Percentiles rank a stretch among this genome's conserved stretches.
Evolutionary conservation across 208 protist genomes (phyloP).

Genomic region (Leishmania braziliensis): DNA sequence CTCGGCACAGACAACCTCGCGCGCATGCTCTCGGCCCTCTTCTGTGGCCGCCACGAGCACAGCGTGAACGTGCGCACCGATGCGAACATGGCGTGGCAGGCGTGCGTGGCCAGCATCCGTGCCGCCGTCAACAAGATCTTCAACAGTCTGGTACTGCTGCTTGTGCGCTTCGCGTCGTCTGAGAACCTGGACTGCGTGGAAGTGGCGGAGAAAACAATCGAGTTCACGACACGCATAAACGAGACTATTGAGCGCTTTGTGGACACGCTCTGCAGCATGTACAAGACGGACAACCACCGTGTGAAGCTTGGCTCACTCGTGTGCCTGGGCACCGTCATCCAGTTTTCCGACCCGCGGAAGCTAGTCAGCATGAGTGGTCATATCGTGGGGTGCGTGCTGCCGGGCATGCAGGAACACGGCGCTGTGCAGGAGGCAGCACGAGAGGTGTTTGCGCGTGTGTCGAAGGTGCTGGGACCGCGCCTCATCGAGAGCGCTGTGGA

Average conservation of each 20-base stretch:
- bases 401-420: conserved; percentile 88
- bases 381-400: conserved; percentile 87
- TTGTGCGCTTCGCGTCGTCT: conserved; percentile 76
- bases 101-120: conserved; percentile 87
- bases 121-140: conserved; percentile 90
- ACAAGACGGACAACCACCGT: conserved; percentile 64
- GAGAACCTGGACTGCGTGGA: conserved; percentile 87
- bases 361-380: conserved; percentile 82
- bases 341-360: conserved; percentile 68
- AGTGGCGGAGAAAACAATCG: conserved; percentile 82
- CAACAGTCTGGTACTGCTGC: conserved; percentile 64
- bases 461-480: conserved; percentile 66
- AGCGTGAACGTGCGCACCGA: conserved; percentile 75
- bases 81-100: conserved; percentile 87
- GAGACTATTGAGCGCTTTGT: conserved; percentile 89
- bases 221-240: conserved; percentile 86
- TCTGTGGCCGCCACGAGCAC: conserved; percentile 87
- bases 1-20: conserved; percentile 75
- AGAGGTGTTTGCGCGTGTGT: conserved; percentile 80
- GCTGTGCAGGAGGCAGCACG: conserved; percentile 82
- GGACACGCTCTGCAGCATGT: conserved; percentile 64
- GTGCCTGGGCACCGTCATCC: conserved; percentile 66
- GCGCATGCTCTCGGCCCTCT: conserved; percentile 81
- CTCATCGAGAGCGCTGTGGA: conserved; percentile 87
- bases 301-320: conserved; percentile 77